Percentiles rank a stretch among this genome's conserved stretches.
Conservation (phyloP, 495 filamentous ascomycete species). For the Neurospora terricola region DNA sequence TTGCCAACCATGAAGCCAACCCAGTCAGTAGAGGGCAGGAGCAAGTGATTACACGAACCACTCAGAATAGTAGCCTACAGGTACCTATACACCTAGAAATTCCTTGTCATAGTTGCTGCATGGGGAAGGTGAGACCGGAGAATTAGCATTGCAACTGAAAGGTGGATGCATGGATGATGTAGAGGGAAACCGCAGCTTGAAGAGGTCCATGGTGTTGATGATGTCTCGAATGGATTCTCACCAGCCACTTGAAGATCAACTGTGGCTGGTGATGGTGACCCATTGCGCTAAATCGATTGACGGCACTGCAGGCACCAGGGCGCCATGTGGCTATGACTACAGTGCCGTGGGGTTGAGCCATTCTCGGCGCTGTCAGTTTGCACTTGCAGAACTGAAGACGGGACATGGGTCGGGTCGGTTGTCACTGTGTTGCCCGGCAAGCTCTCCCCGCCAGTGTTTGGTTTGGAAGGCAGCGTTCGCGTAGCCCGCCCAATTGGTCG, state of each 20-base stretch:
- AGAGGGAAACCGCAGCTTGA: not conserved
- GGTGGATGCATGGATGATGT: not conserved
- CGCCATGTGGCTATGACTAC: not conserved
- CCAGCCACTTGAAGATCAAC: not conserved
- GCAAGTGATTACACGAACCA: not conserved
- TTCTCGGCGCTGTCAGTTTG: not conserved
- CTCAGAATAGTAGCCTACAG: not conserved
- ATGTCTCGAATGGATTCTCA: not conserved
- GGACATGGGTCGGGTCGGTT: not conserved
- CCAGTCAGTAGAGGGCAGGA: not conserved
- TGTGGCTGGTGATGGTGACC: not conserved
- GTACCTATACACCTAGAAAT: too few species aligned
- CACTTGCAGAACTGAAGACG: not conserved
- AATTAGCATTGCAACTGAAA: not conserved
- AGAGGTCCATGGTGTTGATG: not conserved
- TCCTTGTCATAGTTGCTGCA: not conserved
- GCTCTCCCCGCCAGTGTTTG: conserved; percentile 7
- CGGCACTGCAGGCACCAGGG: not conserved
- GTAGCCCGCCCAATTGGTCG: conserved; percentile 16
- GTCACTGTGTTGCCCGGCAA: conserved; percentile 18
- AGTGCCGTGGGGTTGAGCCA: not conserved
- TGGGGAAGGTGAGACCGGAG: not conserved
- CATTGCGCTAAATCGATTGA: not conserved
- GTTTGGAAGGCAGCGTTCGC: conserved; percentile 4
- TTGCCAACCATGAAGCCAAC: not conserved